Conservation (phyloP, 345 rosid genomes). For the Trapa bicornis region DNA sequence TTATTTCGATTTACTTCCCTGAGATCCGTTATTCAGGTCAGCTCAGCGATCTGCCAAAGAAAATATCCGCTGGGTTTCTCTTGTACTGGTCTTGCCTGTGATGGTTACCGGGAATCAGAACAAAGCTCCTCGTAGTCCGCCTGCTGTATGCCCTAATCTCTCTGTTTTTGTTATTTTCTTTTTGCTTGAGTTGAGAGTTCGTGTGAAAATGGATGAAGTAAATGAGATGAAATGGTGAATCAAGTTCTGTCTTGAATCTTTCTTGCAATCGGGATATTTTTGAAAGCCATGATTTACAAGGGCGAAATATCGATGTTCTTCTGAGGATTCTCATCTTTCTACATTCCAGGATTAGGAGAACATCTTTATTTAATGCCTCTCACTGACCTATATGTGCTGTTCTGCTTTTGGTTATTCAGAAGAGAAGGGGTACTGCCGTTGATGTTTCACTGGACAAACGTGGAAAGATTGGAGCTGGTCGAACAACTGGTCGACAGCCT, state of each 20-base stretch:
- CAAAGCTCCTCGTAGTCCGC: constrained; percentile 67
- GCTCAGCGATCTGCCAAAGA: background rate
- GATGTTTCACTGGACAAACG: constrained; percentile 60
- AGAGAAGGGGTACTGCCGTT: constrained; percentile 27
- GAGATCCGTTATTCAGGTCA: background rate
- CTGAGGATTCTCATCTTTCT: background rate
- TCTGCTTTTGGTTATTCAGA: constrained; percentile 21
- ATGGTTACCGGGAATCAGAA: constrained; percentile 76
- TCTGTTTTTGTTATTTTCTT: background rate
- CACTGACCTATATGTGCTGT: background rate
- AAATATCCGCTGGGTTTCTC: background rate
- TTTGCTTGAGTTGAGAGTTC: constrained; percentile 1
- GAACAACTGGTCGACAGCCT: constrained; percentile 34
- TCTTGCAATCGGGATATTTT: background rate
- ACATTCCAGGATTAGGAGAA: background rate
- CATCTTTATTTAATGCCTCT: background rate
- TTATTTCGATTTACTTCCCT: background rate
- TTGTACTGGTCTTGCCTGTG: background rate
- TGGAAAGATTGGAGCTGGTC: constrained; percentile 35
- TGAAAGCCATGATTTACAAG: background rate
- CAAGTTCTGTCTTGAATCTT: background rate
- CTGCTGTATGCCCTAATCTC: constrained; percentile 23
- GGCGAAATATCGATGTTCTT: background rate
- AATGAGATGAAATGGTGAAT: background rate
- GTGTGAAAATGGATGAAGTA: background rate